phyloP scores from a whole-genome alignment of 768 basidiomycete genomes.

The Psilocybe cyanescens region DNA sequence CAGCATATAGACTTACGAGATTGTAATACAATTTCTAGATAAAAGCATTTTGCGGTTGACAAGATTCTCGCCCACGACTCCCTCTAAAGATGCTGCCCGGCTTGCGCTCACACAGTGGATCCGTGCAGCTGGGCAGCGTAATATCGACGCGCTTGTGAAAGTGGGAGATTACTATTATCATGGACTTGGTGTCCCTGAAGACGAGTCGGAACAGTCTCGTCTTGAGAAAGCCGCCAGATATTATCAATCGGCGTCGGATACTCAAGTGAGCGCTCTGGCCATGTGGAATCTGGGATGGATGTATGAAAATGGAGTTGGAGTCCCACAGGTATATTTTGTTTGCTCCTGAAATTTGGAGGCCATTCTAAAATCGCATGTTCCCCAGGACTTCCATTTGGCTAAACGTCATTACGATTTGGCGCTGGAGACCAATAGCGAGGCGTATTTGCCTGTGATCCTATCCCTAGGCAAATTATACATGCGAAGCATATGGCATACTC shows the following conservation, averaged over 20 bases:
- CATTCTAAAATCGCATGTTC: neutral
- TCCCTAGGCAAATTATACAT: slow-evolving; percentile 83
- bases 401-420: slow-evolving; percentile 95
- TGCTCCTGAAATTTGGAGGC: neutral
- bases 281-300: slow-evolving; percentile 99
- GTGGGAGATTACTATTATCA: slow-evolving; percentile 98
- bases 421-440: slow-evolving; percentile 85
- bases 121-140: slow-evolving; percentile 89
- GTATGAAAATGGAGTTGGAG: slow-evolving; percentile 96
- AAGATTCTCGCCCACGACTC: slow-evolving; percentile 68
- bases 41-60: slow-evolving; percentile 71
- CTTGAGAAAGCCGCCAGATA: slow-evolving; percentile 92
- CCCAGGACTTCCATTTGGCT: slow-evolving; percentile 92
- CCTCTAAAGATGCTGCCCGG: slow-evolving; percentile 81
- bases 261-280: slow-evolving; percentile 89
- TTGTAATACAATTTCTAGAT: slow-evolving; percentile 43
- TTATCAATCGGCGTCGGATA: slow-evolving; percentile 94
- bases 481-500: slow-evolving; percentile 82
- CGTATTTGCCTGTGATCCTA: slow-evolving; percentile 84
- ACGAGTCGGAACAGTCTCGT: slow-evolving; percentile 51
- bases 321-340: slow-evolving; percentile 64
- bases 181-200: slow-evolving; percentile 80
- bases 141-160: slow-evolving; percentile 97
- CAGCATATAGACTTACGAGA: neutral
- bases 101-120: slow-evolving; percentile 93